A percentile compares a stretch with the other conserved stretches of the same genome.
phyloP scores from a whole-genome alignment of 2,329 filamentous ascomycete species.

The Zopfia rhizophila region DNA sequence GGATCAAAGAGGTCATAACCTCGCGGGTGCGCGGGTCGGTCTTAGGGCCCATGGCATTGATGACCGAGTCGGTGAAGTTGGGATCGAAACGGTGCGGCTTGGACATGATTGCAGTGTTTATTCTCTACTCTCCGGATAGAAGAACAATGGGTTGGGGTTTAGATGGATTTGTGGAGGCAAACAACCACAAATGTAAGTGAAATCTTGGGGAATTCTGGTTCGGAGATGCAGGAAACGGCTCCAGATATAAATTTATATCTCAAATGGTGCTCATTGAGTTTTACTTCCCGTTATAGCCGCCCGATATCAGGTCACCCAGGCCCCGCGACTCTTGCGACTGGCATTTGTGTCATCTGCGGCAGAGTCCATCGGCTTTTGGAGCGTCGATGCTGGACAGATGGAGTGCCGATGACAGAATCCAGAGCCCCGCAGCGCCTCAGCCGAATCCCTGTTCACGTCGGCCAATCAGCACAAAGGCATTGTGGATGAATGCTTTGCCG shows the following conservation, averaged over 20 bases:
- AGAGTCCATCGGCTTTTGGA: conserved; percentile 6
- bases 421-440: conserved; percentile 34
- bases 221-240: background rate
- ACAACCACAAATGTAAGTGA: too few relatives aligned
- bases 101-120: too few relatives aligned
- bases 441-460: background rate
- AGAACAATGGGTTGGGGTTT: too few relatives aligned
- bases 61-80: conserved; percentile 77
- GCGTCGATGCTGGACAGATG: conserved; percentile 15
- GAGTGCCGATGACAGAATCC: conserved; percentile 33
- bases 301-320: background rate
- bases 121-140: too few relatives aligned
- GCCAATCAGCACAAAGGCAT: conserved; percentile 18
- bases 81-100: conserved; percentile 73
- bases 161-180: too few relatives aligned
- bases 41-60: conserved; percentile 78
- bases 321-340: background rate
- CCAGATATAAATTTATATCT: too few relatives aligned
- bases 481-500: conserved; percentile 40
- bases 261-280: too few relatives aligned
- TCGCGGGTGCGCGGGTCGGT: conserved; percentile 71
- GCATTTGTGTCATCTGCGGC: background rate
- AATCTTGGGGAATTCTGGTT: too few relatives aligned
- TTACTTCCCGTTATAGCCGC: background rate
- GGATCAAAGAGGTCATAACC: conserved; percentile 72